Evolutionary conservation across 139 green algal species (phyloP).

Genomic region (Haematococcus sp.): DNA sequence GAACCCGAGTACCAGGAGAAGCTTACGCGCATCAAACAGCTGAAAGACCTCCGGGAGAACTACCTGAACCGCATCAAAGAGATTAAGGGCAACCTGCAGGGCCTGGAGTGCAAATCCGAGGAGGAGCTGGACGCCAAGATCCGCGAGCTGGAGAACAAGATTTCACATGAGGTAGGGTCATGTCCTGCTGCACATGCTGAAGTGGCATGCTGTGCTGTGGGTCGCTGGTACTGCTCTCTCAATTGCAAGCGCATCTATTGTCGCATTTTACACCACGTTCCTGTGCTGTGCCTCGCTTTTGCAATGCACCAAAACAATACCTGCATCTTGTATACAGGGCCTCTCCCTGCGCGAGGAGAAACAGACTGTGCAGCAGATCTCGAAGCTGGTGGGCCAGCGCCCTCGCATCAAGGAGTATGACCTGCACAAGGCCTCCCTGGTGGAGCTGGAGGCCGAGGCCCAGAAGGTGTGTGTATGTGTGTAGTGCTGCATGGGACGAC

Average conservation of each 20-base stretch:
- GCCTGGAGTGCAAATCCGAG: constrained; percentile 46
- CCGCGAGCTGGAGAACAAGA: constrained; percentile 41
- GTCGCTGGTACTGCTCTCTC: no score
- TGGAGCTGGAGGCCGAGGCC: constrained; percentile 38
- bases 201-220: background rate
- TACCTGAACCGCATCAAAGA: constrained; percentile 26
- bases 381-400: constrained; percentile 32
- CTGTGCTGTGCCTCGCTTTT: background rate
- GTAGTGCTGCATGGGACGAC: no score
- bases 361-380: constrained; percentile 36
- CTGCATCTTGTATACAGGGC: constrained; percentile 11
- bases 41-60: constrained; percentile 32
- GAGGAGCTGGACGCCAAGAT: constrained; percentile 53
- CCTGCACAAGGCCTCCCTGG: constrained; percentile 27
- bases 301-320: no score
- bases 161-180: constrained; percentile 20
- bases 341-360: constrained; percentile 50
- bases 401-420: constrained; percentile 31
- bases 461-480: constrained; percentile 14
- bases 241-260: no score
- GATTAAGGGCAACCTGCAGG: constrained; percentile 28
- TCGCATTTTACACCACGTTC: no score
- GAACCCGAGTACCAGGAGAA: constrained; percentile 61
- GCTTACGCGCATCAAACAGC: constrained; percentile 38
- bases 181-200: background rate